Conservation (phyloP, 225 moss, liverwort and hornwort species). For the Straminergon stramineum region DNA sequence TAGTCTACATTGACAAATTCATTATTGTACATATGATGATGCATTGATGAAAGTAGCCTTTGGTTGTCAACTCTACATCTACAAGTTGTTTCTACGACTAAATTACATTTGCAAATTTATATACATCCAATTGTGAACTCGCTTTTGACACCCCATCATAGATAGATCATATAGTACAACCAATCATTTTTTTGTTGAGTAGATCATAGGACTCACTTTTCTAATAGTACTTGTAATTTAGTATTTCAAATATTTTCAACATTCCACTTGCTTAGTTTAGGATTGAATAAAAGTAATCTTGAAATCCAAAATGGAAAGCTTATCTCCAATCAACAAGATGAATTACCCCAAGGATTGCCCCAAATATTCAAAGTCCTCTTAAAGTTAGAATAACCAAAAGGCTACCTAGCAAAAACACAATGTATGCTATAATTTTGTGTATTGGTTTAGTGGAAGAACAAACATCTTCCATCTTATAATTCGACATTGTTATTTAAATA, state of each 20-base stretch:
- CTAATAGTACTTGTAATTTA: background rate
- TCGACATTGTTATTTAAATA: background rate
- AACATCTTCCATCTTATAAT: no score
- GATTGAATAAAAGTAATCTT: rapidly evolving
- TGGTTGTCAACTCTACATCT: background rate
- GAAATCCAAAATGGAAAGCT: rapidly evolving
- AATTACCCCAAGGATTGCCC: rapidly evolving
- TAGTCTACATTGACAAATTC: background rate
- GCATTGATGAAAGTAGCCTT: background rate
- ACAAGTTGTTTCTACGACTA: background rate
- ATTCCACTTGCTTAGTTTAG: background rate
- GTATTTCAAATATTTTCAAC: background rate
- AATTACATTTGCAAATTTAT: background rate
- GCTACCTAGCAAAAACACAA: no score
- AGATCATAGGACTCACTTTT: background rate
- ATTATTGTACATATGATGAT: background rate
- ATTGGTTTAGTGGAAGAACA: background rate
- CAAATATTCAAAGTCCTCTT: background rate
- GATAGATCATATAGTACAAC: no score
- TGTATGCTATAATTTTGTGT: no score
- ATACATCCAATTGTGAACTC: rapidly evolving
- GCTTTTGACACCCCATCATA: background rate
- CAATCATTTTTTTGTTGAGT: background rate
- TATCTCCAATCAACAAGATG: background rate
- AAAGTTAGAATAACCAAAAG: background rate